Evolutionary conservation across 176 grass and related monocot genomes (phyloP).

Genomic region (Triticum urartu): DNA sequence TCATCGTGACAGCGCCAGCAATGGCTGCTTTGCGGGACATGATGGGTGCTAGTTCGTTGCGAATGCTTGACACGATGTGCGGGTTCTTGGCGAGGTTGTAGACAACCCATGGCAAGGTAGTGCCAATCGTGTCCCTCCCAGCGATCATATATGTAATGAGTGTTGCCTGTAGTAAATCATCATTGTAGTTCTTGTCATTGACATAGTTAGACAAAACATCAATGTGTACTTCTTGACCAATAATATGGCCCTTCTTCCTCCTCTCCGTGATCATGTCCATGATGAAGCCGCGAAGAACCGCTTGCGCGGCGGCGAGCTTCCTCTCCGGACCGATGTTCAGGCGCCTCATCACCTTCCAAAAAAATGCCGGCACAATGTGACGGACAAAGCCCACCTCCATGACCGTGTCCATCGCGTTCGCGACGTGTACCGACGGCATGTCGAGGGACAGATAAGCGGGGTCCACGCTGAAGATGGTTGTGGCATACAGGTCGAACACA

Average conservation of each 20-base stretch:
- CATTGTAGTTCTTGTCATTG: neutral
- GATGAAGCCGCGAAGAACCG: neutral
- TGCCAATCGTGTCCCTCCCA: neutral
- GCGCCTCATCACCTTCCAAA: neutral
- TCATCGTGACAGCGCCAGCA: neutral
- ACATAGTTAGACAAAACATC: neutral
- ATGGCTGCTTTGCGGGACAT: neutral
- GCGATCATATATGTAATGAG: neutral
- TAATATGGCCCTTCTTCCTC: neutral
- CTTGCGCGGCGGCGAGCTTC: neutral
- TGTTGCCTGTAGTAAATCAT: neutral
- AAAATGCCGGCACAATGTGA: neutral
- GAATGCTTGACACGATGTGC: neutral
- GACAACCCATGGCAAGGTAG: neutral
- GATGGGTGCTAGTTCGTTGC: neutral
- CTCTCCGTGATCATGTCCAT: neutral
- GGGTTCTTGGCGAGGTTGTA: neutral
- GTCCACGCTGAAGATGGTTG: neutral
- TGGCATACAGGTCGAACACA: neutral
- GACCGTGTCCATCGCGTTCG: neutral
- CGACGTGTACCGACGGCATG: neutral
- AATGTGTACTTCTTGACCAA: neutral
- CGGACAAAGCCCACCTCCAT: neutral
- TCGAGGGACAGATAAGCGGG: neutral
- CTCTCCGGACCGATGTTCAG: neutral